These are phyloP conservation scores for Podospora didyma DNA, from an alignment of 495 filamentous ascomycete species.

Conservation along the genomic window DNA sequence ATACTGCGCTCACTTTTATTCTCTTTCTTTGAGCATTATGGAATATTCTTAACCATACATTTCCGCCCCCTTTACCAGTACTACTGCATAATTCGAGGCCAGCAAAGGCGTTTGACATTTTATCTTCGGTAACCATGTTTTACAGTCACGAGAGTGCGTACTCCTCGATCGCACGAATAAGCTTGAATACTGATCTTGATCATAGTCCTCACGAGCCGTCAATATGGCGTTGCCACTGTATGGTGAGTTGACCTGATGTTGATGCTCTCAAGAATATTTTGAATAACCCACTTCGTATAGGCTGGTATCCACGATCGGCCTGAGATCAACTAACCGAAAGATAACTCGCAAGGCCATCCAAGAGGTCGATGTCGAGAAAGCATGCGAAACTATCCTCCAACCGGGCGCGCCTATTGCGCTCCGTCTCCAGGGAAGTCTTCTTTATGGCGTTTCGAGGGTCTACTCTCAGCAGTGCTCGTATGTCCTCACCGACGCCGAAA, in stretches of 20 bases:
- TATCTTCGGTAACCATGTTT: conserved; percentile 58
- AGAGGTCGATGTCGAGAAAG: conserved; percentile 79
- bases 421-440: conserved; percentile 83
- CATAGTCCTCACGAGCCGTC: conserved; percentile 77
- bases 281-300: conserved; percentile 37
- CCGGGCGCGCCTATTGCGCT: conserved; percentile 87
- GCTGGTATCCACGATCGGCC: conserved; percentile 87
- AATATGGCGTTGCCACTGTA: conserved; percentile 89
- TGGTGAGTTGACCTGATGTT: conserved; percentile 56
- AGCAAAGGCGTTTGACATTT: no score
- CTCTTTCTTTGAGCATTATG: no score
- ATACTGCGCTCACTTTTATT: no score
- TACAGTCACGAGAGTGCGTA: conserved; percentile 84
- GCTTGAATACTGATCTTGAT: background rate
- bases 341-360: conserved; percentile 85
- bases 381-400: conserved; percentile 79
- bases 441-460: conserved; percentile 81
- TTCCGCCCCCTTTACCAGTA: no score
- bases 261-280: background rate
- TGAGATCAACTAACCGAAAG: conserved; percentile 60
- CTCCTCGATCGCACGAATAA: background rate
- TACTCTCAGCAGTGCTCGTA: conserved; percentile 85
- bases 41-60: no score
- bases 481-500: conserved; percentile 74
- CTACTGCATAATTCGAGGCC: no score